A percentile compares a stretch with the other conserved stretches of the same genome.
These are phyloP conservation scores for Trametes maxima DNA, from an alignment of 768 basidiomycete species.

Conservation along the genomic window DNA sequence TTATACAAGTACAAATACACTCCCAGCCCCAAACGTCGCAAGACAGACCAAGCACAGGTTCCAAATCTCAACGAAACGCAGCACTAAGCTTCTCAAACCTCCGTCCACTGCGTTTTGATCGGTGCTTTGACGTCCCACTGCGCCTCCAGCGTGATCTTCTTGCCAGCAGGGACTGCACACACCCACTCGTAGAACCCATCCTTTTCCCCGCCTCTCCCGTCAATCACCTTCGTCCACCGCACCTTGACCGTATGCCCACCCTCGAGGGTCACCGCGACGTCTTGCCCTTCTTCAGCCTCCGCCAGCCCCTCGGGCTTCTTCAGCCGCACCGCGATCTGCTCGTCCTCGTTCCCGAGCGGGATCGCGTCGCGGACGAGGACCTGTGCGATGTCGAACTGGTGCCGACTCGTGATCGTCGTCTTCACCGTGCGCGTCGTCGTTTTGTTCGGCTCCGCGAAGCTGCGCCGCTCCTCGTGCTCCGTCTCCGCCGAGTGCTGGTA, in stretches of 20 bases:
- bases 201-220: constrained; percentile 52
- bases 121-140: constrained; percentile 57
- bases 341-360: constrained; percentile 41
- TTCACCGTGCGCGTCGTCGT: constrained; percentile 44
- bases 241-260: constrained; percentile 33
- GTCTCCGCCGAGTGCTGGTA: constrained; percentile 46
- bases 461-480: constrained; percentile 39
- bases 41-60: not conserved
- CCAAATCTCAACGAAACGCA: not conserved
- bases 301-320: constrained; percentile 50
- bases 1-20: not conserved
- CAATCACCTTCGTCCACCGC: constrained; percentile 41
- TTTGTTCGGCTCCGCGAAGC: constrained; percentile 47
- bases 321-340: constrained; percentile 47
- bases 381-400: constrained; percentile 45
- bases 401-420: constrained; percentile 50
- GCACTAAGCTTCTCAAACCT: constrained; percentile 24
- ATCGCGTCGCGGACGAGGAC: constrained; percentile 52
- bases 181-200: constrained; percentile 62
- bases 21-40: no score
- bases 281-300: constrained; percentile 44
- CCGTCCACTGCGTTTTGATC: constrained; percentile 31
- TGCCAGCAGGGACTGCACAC: constrained; percentile 45
- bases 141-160: constrained; percentile 46
- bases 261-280: constrained; percentile 42